Conservation (phyloP, 495 filamentous ascomycete species). For the Neurospora discreta region DNA sequence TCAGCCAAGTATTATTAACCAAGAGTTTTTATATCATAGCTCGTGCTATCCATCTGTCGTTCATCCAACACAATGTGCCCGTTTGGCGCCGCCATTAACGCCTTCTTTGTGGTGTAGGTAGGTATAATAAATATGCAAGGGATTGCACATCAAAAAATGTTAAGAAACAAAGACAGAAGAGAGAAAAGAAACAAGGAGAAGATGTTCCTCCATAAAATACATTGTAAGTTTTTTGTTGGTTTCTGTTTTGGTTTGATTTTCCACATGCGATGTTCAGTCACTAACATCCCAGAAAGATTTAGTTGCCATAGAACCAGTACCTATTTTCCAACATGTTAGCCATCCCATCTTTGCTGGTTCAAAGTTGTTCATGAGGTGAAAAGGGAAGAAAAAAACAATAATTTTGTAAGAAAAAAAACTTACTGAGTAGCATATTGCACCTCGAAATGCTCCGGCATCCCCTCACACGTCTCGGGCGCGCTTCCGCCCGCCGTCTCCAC, state of each 20-base stretch:
- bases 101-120: background rate
- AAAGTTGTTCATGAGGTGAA: too few species aligned
- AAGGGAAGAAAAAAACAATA: too few species aligned
- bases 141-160: background rate
- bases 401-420: constrained; percentile 20
- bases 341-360: too few species aligned
- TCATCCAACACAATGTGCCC: background rate
- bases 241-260: background rate
- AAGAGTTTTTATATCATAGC: background rate
- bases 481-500: constrained; percentile 74
- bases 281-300: background rate
- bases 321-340: constrained; percentile 13
- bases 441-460: constrained; percentile 48
- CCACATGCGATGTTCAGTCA: background rate
- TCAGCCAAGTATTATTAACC: background rate
- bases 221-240: too few species aligned
- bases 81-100: background rate
- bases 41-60: background rate
- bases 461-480: constrained; percentile 64
- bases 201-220: too few species aligned
- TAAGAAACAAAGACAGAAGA: constrained; percentile 4
- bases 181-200: background rate
- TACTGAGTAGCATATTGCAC: constrained; percentile 81
- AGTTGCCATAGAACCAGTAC: constrained; percentile 29
- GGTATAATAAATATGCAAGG: background rate